phyloP scores from a whole-genome alignment of 495 filamentous ascomycete genomes.

The Achaetomiella virescens region DNA sequence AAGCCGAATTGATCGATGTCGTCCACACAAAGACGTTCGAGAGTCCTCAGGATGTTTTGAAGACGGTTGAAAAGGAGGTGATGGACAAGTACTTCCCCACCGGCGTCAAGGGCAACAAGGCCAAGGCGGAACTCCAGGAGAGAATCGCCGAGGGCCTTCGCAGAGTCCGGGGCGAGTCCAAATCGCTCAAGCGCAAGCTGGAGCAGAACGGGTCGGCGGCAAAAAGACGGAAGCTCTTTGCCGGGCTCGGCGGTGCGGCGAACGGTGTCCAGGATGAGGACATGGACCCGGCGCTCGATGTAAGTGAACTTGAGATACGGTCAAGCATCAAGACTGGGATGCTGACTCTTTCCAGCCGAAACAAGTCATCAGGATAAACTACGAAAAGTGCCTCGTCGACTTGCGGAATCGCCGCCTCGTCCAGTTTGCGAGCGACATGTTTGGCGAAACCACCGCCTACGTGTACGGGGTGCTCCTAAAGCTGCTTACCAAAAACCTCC shows the following conservation, averaged over 20 bases:
- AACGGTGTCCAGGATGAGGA: slow-evolving; percentile 33
- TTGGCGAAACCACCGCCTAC: slow-evolving; percentile 58
- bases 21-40: slow-evolving; percentile 34
- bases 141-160: slow-evolving; percentile 50
- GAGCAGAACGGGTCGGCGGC: slow-evolving; percentile 34
- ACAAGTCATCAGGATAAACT: slow-evolving; percentile 72
- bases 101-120: slow-evolving; percentile 48
- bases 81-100: slow-evolving; percentile 32
- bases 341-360: slow-evolving; percentile 37
- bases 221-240: slow-evolving; percentile 45
- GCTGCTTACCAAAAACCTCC: slow-evolving; percentile 59
- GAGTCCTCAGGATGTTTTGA: slow-evolving; percentile 33
- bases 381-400: slow-evolving; percentile 74
- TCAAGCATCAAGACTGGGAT: not conserved
- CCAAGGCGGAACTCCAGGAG: slow-evolving; percentile 47
- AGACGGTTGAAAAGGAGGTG: slow-evolving; percentile 37
- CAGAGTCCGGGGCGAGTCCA: slow-evolving; percentile 40
- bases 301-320: slow-evolving; percentile 17
- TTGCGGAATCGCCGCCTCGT: slow-evolving; percentile 74
- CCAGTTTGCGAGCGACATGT: slow-evolving; percentile 50
- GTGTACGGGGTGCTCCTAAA: slow-evolving; percentile 71
- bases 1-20: slow-evolving; percentile 41
- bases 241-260: slow-evolving; percentile 24
- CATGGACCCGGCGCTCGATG: slow-evolving; percentile 32
- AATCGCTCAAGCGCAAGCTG: slow-evolving; percentile 45